Conservation (phyloP, 768 basidiomycete species). For the Hericium alpestre region DNA sequence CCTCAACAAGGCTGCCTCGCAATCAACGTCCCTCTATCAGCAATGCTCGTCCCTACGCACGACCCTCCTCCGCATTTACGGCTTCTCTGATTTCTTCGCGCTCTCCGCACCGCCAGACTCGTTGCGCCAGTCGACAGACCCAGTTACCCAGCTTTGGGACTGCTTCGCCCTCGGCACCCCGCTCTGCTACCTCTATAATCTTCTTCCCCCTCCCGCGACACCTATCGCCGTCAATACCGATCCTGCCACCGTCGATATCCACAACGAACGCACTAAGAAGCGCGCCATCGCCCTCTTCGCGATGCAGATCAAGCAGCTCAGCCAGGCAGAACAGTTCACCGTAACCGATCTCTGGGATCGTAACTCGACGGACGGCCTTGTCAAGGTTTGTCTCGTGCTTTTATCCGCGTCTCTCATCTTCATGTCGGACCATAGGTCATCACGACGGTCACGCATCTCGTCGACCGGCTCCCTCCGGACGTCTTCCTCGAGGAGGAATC, state of each 20-base stretch:
- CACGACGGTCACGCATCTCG: conserved; percentile 77
- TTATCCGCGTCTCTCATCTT: conserved; percentile 1
- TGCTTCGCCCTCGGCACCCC: conserved; percentile 87
- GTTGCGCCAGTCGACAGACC: conserved; percentile 71
- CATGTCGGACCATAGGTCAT: conserved; percentile 50
- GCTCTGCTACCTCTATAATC: conserved; percentile 93
- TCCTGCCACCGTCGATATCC: conserved; percentile 49
- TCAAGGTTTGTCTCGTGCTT: conserved; percentile 56
- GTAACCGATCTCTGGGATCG: conserved; percentile 86
- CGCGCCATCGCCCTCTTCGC: conserved; percentile 85
- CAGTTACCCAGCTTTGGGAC: conserved; percentile 91
- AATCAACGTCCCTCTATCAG: conserved; percentile 83
- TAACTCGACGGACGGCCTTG: conserved; percentile 86
- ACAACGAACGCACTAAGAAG: conserved; percentile 80
- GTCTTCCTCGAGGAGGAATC: conserved; percentile 55
- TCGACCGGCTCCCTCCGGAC: conserved; percentile 61
- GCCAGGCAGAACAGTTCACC: conserved; percentile 73
- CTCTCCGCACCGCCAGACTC: conserved; percentile 47
- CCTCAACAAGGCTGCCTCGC: conserved; percentile 84
- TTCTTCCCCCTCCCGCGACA: conserved; percentile 44
- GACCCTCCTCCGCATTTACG: conserved; percentile 68
- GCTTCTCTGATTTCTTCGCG: conserved; percentile 61
- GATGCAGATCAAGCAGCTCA: conserved; percentile 72
- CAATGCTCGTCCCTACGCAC: conserved; percentile 74
- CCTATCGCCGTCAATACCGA: conserved; percentile 52